Evolutionary conservation across 2,329 filamentous ascomycete species (phyloP), one percentile per base, ranked within the genome.

Genomic region (Anthostomella pinea): DNA sequence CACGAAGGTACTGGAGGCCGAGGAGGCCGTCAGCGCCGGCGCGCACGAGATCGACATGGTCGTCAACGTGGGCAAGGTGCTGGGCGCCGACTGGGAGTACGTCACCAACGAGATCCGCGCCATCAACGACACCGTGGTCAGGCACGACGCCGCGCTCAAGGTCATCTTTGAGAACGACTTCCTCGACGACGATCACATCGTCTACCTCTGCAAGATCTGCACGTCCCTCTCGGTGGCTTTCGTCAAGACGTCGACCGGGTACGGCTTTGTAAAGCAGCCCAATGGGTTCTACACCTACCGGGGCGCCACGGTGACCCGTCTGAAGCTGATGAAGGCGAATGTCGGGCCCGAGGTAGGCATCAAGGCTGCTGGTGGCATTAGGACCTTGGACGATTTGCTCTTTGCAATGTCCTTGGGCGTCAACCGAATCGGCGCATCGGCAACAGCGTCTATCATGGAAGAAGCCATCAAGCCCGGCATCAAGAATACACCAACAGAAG

Each of bases 111-210:
- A 81, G 49, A 74, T 81, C 31, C 51, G 57, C 1, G 50, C 54
- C 19, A 58, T 81, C 43, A 78, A 80, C 45, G 51, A 65, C 0
- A 65, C 62, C 0, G 74, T 79, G 3, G 49, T 53, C 1, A 49
- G 54, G n/a, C 38, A 60, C 6, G 68, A 67, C 0, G 72, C 67
- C 0, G 60, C 67, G 1, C 61, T 81, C 6, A 81, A 81, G 50
- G 75, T 81, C 33, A 81, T 81, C 31, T 80, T 81, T 37, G 76
- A 81, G 48, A 81, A 77, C 46, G 75, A 79, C 49, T 81, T 70
- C 43, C 65, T 81, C 0, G 18, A 62, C 2, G 60, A 73, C 0
- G 50, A 67, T 8, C 67, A 79, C 23, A 77, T 81, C 33, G 46
- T 66, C 7, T 62, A 57, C 5, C 60, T 81, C 0, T 80, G 77